Conservation (phyloP, 495 filamentous ascomycete genomes). For the Symbiotaphrina buchneri region DNA sequence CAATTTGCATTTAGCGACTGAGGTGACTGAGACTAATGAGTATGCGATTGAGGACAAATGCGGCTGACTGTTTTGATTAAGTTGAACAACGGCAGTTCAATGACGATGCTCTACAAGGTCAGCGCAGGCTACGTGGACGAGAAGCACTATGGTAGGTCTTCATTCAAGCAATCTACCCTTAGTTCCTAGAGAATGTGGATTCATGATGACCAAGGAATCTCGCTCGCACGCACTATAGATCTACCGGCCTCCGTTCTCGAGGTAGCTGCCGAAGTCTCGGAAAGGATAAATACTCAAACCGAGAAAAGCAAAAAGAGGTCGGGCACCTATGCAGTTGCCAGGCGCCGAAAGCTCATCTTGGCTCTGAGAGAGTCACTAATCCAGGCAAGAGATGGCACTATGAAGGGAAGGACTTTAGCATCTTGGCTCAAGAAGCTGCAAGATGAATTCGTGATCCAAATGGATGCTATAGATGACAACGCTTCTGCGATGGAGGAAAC, state of each 20-base stretch:
- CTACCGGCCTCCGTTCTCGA: constrained; percentile 45
- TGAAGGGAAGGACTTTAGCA: constrained; percentile 38
- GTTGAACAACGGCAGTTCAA: constrained; percentile 17
- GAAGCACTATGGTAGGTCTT: constrained; percentile 39
- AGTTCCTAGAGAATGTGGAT: background rate
- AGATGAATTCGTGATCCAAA: constrained; percentile 49
- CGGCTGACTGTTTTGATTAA: constrained; percentile 2
- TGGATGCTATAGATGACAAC: constrained; percentile 35
- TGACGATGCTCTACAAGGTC: constrained; percentile 78
- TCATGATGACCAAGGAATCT: constrained; percentile 22
- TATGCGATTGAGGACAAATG: too few species aligned
- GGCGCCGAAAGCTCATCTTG: constrained; percentile 48
- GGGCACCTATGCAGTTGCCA: constrained; percentile 27
- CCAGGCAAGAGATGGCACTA: constrained; percentile 40
- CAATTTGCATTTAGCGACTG: constrained; percentile 58
- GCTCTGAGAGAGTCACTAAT: constrained; percentile 52
- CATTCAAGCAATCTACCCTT: background rate
- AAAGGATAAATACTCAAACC: constrained; percentile 27
- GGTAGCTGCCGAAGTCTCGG: constrained; percentile 40
- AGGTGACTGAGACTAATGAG: too few species aligned
- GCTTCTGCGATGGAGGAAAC: constrained; percentile 6
- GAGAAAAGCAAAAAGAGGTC: constrained; percentile 32
- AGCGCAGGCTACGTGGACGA: constrained; percentile 43
- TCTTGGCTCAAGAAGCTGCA: constrained; percentile 49
- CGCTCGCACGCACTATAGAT: constrained; percentile 52